Percentiles rank a stretch among this genome's conserved stretches.
Evolutionary conservation across 208 protist species (phyloP).

Genomic region (Acanthamoeba lenticulata): DNA sequence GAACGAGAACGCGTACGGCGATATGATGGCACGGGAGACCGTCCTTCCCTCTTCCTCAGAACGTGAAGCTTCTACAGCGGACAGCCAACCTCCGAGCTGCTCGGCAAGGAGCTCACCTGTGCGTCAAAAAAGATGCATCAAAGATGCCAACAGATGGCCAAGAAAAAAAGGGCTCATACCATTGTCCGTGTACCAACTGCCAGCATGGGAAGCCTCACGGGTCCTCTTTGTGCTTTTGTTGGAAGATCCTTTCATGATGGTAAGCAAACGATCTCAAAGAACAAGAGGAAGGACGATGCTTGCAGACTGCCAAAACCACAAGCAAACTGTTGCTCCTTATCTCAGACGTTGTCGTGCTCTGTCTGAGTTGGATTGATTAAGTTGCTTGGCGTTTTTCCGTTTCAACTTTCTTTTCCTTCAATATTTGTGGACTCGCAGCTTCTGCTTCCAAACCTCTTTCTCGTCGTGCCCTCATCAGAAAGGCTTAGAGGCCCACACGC

Average conservation of each 20-base stretch:
- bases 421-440: too few species aligned
- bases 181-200: conserved; percentile 65
- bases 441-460: too few species aligned
- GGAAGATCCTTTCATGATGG: not conserved
- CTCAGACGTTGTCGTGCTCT: too few species aligned
- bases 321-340: too few species aligned
- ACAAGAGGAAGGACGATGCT: too few species aligned
- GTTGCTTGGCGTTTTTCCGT: too few species aligned
- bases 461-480: too few species aligned
- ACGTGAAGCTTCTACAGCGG: not conserved
- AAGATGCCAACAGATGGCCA: not conserved
- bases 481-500: not conserved
- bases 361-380: too few species aligned
- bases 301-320: too few species aligned
- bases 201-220: conserved; percentile 50
- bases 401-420: too few species aligned
- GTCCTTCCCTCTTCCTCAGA: not conserved
- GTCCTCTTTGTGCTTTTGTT: not conserved
- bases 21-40: conserved; percentile 4
- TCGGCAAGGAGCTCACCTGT: not conserved
- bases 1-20: not conserved
- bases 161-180: not conserved
- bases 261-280: not conserved
- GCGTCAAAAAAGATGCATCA: not conserved
- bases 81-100: not conserved